Evolutionary conservation across 192 early-diverging fungal genomes (phyloP).

Genomic region (Coemansia sp.): DNA sequence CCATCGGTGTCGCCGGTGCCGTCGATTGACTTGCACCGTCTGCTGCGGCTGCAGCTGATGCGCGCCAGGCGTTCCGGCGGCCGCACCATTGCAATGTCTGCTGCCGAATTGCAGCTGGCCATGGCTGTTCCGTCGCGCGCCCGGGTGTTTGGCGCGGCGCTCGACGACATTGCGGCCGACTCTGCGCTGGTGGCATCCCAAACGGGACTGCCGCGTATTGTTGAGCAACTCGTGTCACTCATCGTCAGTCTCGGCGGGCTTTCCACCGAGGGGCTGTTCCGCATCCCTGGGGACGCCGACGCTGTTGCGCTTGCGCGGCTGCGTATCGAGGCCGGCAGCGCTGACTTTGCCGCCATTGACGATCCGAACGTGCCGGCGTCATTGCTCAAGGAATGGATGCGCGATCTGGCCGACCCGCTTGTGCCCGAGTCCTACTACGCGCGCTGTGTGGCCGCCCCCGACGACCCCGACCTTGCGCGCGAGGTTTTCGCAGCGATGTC

Average conservation of each 20-base stretch:
- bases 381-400: conserved; percentile 89
- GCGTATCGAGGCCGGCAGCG: conserved; percentile 80
- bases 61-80: conserved; percentile 78
- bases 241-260: conserved; percentile 77
- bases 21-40: conserved; percentile 23
- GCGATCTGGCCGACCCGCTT: conserved; percentile 89
- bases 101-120: conserved; percentile 67
- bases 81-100: conserved; percentile 68
- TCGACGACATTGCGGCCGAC: conserved; percentile 79
- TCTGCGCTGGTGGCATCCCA: conserved; percentile 36
- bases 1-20: conserved; percentile 20
- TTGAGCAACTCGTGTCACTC: conserved; percentile 75
- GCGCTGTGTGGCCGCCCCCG: conserved; percentile 68
- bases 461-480: conserved; percentile 57
- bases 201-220: conserved; percentile 70
- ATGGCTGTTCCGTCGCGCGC: conserved; percentile 80
- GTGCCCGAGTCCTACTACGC: conserved; percentile 81
- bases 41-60: conserved; percentile 61
- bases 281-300: conserved; percentile 92
- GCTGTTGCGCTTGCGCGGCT: conserved; percentile 73
- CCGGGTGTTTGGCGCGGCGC: conserved; percentile 86
- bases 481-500: conserved; percentile 47
- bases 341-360: conserved; percentile 67
- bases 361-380: conserved; percentile 94
- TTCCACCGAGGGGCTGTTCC: conserved; percentile 90